These are phyloP conservation scores for Lunularia cruciata DNA, from an alignment of 225 moss, liverwort and hornwort genomes.

Conservation along the genomic window DNA sequence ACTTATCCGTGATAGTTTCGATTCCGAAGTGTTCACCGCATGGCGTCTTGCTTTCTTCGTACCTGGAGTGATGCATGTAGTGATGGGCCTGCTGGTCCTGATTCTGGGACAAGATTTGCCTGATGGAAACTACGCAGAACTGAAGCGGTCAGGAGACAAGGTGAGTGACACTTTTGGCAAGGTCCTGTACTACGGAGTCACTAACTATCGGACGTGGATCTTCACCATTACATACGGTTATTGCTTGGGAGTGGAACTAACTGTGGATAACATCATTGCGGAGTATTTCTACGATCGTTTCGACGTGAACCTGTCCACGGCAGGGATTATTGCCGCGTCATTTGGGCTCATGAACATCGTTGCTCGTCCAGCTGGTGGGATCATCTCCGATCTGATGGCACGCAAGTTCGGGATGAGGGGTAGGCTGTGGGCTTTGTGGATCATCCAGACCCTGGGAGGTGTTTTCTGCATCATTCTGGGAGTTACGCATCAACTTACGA, in stretches of 20 bases:
- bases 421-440: conserved; percentile 61
- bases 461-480: conserved; percentile 54
- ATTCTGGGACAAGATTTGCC: conserved; percentile 66
- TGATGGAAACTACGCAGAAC: conserved; percentile 54
- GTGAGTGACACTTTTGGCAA: conserved; percentile 48
- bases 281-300: conserved; percentile 77
- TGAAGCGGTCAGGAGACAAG: conserved; percentile 49
- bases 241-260: conserved; percentile 75
- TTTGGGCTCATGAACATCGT: conserved; percentile 69
- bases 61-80: conserved; percentile 65
- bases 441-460: conserved; percentile 52
- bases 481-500: conserved; percentile 3
- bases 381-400: conserved; percentile 51
- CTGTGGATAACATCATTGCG: conserved; percentile 71
- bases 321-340: conserved; percentile 51
- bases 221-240: conserved; percentile 65
- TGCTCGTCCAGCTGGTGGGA: conserved; percentile 58
- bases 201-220: conserved; percentile 55
- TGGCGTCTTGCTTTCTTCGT: conserved; percentile 69
- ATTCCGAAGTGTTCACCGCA: conserved; percentile 44
- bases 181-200: conserved; percentile 53
- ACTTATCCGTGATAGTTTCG: conserved; percentile 50
- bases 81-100: conserved; percentile 62
- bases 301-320: conserved; percentile 50
- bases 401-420: conserved; percentile 60